Conservation (phyloP, 1,284 basidiomycete genomes). For the Caloboletus inedulis region DNA sequence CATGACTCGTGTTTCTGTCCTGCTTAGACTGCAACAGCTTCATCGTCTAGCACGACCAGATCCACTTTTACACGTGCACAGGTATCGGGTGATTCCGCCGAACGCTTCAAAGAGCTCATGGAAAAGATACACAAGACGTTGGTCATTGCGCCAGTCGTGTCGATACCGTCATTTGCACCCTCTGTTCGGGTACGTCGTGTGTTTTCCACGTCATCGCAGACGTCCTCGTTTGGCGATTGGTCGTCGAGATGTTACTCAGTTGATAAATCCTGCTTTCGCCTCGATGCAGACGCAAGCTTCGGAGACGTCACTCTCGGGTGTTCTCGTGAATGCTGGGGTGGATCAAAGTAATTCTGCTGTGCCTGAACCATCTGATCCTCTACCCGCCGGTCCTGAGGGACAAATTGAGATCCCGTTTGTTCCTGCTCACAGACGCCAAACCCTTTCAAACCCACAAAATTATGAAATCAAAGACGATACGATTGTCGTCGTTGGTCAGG, state of each 20-base stretch:
- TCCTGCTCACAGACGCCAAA: constrained; percentile 52
- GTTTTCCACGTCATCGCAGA: constrained; percentile 2
- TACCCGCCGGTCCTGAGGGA: constrained; percentile 31
- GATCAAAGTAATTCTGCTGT: constrained; percentile 6
- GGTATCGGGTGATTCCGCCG: constrained; percentile 15
- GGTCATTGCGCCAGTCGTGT: constrained; percentile 52
- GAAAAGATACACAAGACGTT: constrained; percentile 53
- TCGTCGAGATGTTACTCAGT: neutral
- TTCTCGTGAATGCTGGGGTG: constrained; percentile 1
- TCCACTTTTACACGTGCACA: constrained; percentile 9
- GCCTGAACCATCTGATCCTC: constrained; percentile 13
- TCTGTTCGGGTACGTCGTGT: constrained; percentile 18
- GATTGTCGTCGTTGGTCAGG: constrained; percentile 69
- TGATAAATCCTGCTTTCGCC: constrained; percentile 5
- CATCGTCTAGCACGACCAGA: constrained; percentile 18
- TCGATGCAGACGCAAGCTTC: constrained; percentile 10
- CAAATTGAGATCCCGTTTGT: constrained; percentile 69
- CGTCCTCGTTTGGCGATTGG: neutral
- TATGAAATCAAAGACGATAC: constrained; percentile 49
- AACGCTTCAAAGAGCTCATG: constrained; percentile 49
- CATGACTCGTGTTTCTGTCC: constrained; percentile 7
- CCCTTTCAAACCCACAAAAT: constrained; percentile 13
- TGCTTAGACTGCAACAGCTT: constrained; percentile 6
- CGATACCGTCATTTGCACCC: constrained; percentile 25
- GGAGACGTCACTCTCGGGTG: constrained; percentile 1